Evolutionary conservation across 2,329 filamentous ascomycete genomes (phyloP), one percentile per base, ranked within the genome.

Genomic region (Knufia fluminis): DNA sequence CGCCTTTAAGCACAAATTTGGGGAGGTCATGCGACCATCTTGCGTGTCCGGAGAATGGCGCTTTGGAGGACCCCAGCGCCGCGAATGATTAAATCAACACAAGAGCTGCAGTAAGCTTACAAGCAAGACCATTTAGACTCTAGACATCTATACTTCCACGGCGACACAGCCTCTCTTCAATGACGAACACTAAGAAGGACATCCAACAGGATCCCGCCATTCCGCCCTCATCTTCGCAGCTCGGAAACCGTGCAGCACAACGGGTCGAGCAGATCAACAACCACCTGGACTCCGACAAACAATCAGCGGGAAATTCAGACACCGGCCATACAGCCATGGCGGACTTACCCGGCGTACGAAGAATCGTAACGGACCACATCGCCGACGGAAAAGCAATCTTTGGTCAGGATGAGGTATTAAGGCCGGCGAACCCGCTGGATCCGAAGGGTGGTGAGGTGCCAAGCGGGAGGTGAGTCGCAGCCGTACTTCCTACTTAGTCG

Each of bases 321-420:
- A 6, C 8, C 38, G 22, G 22, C 7, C 4, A 20, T 3, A 9
- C 16, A 4, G n/a, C 24, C 24, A 45, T 45, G 42, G 23, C 42
- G 9, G 7, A 8, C 7, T 19, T 45, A 8, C 42, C 42, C 10
- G 22, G 22, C 16, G 42, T 45, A 35, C 31, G 44, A 36, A 28
- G 31, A 16, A 36, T 39, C 6, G 33, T 46, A 3, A 46, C 28
- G 53, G 61, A 60, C 49, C 61, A 63, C 51, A 54, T 56, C 46
- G 23, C 42, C 7, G 40, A 59, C 6, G 62, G 61, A 19, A 57
- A 61, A 26, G 57, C 62, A 23, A 58, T 62, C 31, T 57, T 63
- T 40, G 54, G 57, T 16, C 56, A 56, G 26, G 62, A 64, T 49
- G 36, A 53, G 16, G 14, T 53, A 12, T 57, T 64, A 19, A 58